Conservation (phyloP, 2,329 filamentous ascomycete genomes). For the Verticillium tricorpus region DNA sequence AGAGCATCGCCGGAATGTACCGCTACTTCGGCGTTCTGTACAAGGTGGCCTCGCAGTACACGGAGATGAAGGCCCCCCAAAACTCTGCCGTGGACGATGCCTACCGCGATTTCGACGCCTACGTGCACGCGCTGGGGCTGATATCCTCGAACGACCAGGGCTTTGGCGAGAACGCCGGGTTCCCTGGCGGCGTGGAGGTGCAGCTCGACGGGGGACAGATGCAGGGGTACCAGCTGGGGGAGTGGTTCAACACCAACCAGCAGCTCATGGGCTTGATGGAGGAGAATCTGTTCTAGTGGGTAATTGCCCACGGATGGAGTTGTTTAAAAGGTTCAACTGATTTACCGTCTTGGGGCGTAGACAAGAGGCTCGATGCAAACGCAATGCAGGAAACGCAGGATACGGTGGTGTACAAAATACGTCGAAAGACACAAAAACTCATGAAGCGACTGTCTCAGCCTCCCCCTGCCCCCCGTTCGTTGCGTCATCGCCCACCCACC, state of each 20-base stretch:
- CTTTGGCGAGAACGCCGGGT: conserved; percentile 23
- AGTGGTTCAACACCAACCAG: conserved; percentile 32
- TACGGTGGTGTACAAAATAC: neutral
- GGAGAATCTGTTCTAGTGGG: conserved; percentile 11
- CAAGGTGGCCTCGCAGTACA: conserved; percentile 52
- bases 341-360: neutral
- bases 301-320: no score
- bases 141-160: conserved; percentile 8
- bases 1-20: conserved; percentile 49
- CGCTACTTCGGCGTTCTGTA: conserved; percentile 55
- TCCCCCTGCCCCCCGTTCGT: neutral
- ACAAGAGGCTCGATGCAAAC: neutral
- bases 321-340: neutral
- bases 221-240: conserved; percentile 21
- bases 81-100: conserved; percentile 32
- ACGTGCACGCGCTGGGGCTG: conserved; percentile 48
- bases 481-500: neutral
- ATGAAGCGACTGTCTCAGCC: neutral
- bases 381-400: neutral
- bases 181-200: conserved; percentile 19
- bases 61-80: conserved; percentile 33
- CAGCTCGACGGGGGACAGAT: neutral
- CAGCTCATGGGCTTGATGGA: conserved; percentile 30
- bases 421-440: neutral
- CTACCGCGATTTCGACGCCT: conserved; percentile 40